Conservation (phyloP, 140 eudicot species). For the Bidens hawaiensis region DNA sequence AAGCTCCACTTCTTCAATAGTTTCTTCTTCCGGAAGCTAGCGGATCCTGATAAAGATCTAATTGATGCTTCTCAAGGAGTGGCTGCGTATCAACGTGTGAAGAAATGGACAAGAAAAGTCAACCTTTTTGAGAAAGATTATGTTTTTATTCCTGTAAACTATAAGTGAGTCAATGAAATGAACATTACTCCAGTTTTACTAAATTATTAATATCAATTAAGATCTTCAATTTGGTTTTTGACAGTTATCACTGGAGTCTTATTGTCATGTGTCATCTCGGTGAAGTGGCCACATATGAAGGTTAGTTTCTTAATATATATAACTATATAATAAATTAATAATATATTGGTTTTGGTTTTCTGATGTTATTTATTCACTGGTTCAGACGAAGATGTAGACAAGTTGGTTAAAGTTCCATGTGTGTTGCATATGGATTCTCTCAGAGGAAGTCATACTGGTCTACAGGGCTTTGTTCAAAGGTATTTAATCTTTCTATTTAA, state of each 20-base stretch:
- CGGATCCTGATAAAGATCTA: constrained; percentile 85
- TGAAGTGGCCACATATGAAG: constrained; percentile 50
- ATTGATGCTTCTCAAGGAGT: constrained; percentile 64
- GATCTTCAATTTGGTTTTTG: background rate
- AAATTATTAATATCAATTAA: background rate
- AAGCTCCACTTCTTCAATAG: constrained; percentile 84
- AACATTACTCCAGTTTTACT: constrained; percentile 4
- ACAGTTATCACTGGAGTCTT: constrained; percentile 96
- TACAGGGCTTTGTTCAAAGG: constrained; percentile 82
- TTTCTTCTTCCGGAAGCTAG: constrained; percentile 89
- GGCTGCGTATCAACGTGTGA: constrained; percentile 90
- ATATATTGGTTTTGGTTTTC: background rate
- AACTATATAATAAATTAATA: too few species aligned
- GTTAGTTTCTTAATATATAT: constrained; percentile 30
- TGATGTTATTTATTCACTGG: background rate
- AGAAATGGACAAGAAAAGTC: constrained; percentile 95
- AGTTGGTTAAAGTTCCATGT: constrained; percentile 62
- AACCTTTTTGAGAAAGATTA: constrained; percentile 83
- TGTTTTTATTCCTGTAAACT: constrained; percentile 87
- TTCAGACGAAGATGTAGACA: constrained; percentile 46
- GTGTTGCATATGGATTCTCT: constrained; percentile 97
- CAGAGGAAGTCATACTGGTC: constrained; percentile 76
- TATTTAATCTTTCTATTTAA: constrained; percentile 13
- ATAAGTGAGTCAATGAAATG: constrained; percentile 47
- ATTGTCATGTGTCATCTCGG: constrained; percentile 85